phyloP scores from a whole-genome alignment of 257 asterid genomes.

The Striga asiatica region DNA sequence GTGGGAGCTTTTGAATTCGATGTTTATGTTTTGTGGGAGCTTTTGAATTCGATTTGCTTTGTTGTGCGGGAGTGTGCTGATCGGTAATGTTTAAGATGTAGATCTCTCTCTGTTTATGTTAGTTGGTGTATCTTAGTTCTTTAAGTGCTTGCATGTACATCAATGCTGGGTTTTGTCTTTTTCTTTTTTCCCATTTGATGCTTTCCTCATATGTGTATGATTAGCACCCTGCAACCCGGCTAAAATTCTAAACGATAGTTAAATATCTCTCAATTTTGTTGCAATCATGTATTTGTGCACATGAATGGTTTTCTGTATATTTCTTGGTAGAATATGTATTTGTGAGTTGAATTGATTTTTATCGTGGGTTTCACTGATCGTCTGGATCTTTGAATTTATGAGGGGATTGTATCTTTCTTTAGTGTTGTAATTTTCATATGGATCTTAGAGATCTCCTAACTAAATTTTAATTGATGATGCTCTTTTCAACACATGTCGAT shows the following conservation, averaged over 20 bases:
- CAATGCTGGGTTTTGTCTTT: too few species aligned
- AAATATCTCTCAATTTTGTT: background rate
- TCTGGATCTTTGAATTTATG: constrained; percentile 17
- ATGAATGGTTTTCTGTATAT: background rate
- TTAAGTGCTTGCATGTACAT: constrained; percentile 19
- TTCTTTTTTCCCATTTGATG: background rate
- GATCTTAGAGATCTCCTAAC: constrained; percentile 6
- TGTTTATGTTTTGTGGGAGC: constrained; percentile 9
- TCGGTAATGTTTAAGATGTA: constrained; percentile 20
- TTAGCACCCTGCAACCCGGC: constrained; percentile 10
- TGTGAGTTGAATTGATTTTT: constrained; percentile 8
- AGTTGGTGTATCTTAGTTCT: background rate
- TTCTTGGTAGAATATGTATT: background rate
- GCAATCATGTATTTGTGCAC: constrained; percentile 2
- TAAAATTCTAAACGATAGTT: constrained; percentile 4
- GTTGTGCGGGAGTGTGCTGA: constrained; percentile 16
- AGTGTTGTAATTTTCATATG: background rate
- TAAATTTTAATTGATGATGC: background rate
- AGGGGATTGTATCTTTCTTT: background rate
- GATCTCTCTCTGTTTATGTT: constrained; percentile 20
- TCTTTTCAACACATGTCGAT: background rate
- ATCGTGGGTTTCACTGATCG: background rate
- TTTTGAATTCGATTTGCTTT: constrained; percentile 5
- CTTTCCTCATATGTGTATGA: constrained; percentile 1
- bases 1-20: constrained; percentile 10